Evolutionary conservation across 2,329 filamentous ascomycete species (phyloP).

Genomic region (Colletotrichum magnum): DNA sequence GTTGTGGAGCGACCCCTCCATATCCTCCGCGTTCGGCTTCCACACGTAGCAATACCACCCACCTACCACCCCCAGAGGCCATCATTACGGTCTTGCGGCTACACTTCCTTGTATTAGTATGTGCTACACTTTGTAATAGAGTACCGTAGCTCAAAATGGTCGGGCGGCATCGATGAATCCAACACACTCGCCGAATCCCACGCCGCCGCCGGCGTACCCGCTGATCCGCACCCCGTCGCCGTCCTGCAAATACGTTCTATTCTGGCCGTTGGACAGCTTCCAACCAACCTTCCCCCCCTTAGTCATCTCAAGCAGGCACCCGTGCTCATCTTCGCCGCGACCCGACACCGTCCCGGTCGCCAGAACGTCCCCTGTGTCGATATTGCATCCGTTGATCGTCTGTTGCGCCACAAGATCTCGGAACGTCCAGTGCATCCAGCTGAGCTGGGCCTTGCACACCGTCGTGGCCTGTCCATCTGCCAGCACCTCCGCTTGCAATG

Average conservation of each 20-base stretch:
- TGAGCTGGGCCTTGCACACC: constrained; percentile 48
- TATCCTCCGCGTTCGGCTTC: constrained; percentile 10
- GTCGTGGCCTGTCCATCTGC: constrained; percentile 43
- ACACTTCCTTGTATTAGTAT: constrained; percentile 1
- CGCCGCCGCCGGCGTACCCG: constrained; percentile 57
- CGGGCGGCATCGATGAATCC: constrained; percentile 43
- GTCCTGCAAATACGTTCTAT: constrained; percentile 55
- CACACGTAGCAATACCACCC: background rate
- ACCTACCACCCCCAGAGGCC: background rate
- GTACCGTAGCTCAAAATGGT: constrained; percentile 14
- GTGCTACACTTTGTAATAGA: too few relatives aligned
- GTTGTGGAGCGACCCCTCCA: background rate
- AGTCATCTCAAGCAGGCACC: constrained; percentile 58
- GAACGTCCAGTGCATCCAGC: constrained; percentile 56
- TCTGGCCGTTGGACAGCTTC: constrained; percentile 47
- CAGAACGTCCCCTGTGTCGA: constrained; percentile 57
- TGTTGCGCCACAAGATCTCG: constrained; percentile 55
- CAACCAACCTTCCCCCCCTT: constrained; percentile 52
- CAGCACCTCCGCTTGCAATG: constrained; percentile 48
- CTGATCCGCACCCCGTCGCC: constrained; percentile 56
- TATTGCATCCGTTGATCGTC: constrained; percentile 53
- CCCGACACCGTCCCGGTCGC: constrained; percentile 60
- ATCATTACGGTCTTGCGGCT: constrained; percentile 1
- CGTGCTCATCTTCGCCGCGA: constrained; percentile 49
- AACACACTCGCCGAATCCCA: constrained; percentile 55